phyloP scores from a whole-genome alignment of 2,329 filamentous ascomycete genomes.

The Fusarium subtropicale region DNA sequence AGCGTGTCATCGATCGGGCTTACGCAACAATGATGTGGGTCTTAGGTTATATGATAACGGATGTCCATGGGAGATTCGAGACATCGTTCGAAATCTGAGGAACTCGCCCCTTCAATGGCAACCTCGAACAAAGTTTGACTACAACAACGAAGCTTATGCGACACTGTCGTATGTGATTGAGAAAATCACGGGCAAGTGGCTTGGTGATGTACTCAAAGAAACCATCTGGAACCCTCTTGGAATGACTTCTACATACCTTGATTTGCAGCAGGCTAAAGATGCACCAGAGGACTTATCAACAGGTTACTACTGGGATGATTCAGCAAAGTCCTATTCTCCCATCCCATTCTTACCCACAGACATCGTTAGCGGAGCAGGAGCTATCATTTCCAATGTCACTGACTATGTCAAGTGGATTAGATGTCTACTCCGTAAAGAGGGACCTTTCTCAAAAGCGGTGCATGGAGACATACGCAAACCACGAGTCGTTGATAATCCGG shows the following conservation, averaged over 20 bases:
- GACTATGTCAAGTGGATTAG: slow-evolving; percentile 66
- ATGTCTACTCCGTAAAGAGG: slow-evolving; percentile 55
- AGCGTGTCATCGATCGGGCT: slow-evolving; percentile 63
- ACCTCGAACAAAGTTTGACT: slow-evolving; percentile 59
- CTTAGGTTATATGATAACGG: slow-evolving; percentile 51
- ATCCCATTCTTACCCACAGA: slow-evolving; percentile 44
- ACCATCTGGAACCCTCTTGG: slow-evolving; percentile 59
- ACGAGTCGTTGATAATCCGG: slow-evolving; percentile 48
- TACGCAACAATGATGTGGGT: slow-evolving; percentile 57
- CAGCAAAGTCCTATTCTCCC: slow-evolving; percentile 36
- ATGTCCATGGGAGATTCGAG: slow-evolving; percentile 47
- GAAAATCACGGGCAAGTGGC: slow-evolving; percentile 51
- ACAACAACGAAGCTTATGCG: slow-evolving; percentile 64
- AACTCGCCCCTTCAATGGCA: slow-evolving; percentile 58
- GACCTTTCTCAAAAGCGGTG: slow-evolving; percentile 41
- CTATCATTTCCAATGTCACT: slow-evolving; percentile 58
- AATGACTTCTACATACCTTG: slow-evolving; percentile 59
- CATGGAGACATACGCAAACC: slow-evolving; percentile 50
- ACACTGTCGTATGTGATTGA: slow-evolving; percentile 61
- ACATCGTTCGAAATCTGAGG: slow-evolving; percentile 58
- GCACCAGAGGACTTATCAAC: slow-evolving; percentile 52
- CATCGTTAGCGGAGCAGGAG: slow-evolving; percentile 54
- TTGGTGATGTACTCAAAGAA: slow-evolving; percentile 56
- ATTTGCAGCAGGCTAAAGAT: slow-evolving; percentile 43
- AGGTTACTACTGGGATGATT: slow-evolving; percentile 56